These are phyloP conservation scores for Carpinus viminea DNA, from an alignment of 306 rosid species.

Conservation along the genomic window DNA sequence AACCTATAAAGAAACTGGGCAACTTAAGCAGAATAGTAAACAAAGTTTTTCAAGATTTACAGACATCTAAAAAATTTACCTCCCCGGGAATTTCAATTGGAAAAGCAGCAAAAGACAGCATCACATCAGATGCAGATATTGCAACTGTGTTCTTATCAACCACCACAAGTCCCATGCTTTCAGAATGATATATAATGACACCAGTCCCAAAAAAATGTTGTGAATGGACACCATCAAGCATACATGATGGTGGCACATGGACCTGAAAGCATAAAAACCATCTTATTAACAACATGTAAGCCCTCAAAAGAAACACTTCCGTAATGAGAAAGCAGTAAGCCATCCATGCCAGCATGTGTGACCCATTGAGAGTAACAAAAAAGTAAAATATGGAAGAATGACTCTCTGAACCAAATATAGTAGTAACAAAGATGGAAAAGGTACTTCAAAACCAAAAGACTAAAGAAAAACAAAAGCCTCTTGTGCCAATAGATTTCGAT, in stretches of 20 bases:
- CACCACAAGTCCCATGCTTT: constrained; percentile 76
- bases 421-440: background rate
- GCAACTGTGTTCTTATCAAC: constrained; percentile 97
- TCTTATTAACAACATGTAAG: constrained; percentile 6
- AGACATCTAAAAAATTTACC: constrained; percentile 49
- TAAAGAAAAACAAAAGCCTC: background rate
- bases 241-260: constrained; percentile 91
- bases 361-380: background rate
- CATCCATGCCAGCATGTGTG: background rate
- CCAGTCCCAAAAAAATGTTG: constrained; percentile 94
- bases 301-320: background rate
- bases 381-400: background rate
- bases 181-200: constrained; percentile 79
- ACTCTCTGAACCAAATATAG: background rate
- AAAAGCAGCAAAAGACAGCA: constrained; percentile 94
- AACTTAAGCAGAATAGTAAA: constrained; percentile 10
- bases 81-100: constrained; percentile 96
- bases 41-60: constrained; percentile 13
- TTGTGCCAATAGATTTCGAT: background rate
- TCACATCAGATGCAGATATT: constrained; percentile 76
- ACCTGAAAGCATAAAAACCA: constrained; percentile 56
- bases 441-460: background rate
- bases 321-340: constrained; percentile 10
- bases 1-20: constrained; percentile 53
- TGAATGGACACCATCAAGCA: constrained; percentile 98